Evolutionary conservation across 2,329 filamentous ascomycete genomes (phyloP).

Genomic region (Sarocladiaceae sp.): DNA sequence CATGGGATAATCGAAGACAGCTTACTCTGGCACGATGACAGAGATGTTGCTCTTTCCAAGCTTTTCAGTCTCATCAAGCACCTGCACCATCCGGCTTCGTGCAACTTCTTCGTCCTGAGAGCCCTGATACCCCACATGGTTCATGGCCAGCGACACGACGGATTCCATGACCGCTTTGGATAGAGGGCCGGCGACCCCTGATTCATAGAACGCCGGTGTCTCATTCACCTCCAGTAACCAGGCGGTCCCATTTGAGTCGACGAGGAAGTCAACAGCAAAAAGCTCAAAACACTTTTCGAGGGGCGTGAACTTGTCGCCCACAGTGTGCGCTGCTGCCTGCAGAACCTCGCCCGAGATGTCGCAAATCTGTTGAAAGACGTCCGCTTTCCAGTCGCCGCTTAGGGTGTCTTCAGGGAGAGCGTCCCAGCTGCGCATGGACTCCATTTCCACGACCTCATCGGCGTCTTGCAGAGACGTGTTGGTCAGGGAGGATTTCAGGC

Average conservation of each 20-base stretch:
- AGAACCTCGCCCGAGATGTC: constrained; percentile 26
- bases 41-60: constrained; percentile 9
- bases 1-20: too few species aligned
- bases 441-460: constrained; percentile 22
- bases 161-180: constrained; percentile 29
- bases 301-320: constrained; percentile 31
- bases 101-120: not conserved
- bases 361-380: constrained; percentile 28
- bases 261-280: constrained; percentile 29
- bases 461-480: constrained; percentile 31
- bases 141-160: constrained; percentile 25
- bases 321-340: constrained; percentile 27
- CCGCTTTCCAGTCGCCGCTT: constrained; percentile 24
- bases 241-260: constrained; percentile 23
- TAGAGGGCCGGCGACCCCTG: constrained; percentile 26
- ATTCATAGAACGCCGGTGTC: constrained; percentile 30
- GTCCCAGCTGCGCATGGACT: constrained; percentile 31
- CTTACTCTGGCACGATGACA: constrained; percentile 5
- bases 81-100: not conserved
- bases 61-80: constrained; percentile 1
- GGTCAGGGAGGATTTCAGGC: constrained; percentile 27
- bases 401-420: constrained; percentile 21
- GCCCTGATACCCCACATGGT: constrained; percentile 20
- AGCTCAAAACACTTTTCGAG: constrained; percentile 31
- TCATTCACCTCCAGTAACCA: constrained; percentile 33